Percentiles rank a stretch among this genome's conserved stretches.
These are phyloP conservation scores for Aphanoascus verrucosus DNA, from an alignment of 2,329 filamentous ascomycete genomes.

Conservation along the genomic window DNA sequence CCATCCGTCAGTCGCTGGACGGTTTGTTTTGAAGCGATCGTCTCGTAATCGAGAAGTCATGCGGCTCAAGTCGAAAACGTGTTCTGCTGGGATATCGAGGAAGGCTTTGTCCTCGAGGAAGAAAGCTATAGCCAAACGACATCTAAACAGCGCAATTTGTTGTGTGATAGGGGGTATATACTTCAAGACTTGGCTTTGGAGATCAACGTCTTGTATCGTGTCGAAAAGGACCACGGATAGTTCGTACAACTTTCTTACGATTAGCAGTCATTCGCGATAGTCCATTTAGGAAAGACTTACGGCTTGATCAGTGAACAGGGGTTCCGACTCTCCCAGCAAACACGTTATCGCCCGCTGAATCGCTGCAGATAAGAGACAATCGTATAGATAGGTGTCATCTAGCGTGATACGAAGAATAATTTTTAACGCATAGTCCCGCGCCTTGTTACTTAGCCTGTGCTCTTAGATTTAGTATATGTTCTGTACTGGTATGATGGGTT, in stretches of 20 bases:
- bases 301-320: neutral
- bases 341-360: slow-evolving; percentile 27
- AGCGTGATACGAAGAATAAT: slow-evolving; percentile 30
- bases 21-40: slow-evolving; percentile 26
- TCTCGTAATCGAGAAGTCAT: slow-evolving; percentile 24
- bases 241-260: slow-evolving; percentile 22
- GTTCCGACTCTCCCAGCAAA: slow-evolving; percentile 17
- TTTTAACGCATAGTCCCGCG: slow-evolving; percentile 24
- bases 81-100: slow-evolving; percentile 21
- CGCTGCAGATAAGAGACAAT: slow-evolving; percentile 24
- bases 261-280: slow-evolving; percentile 10
- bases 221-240: slow-evolving; percentile 23
- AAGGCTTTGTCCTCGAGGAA: slow-evolving; percentile 23
- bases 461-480: neutral
- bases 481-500: neutral
- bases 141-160: slow-evolving; percentile 31
- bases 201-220: slow-evolving; percentile 29
- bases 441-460: slow-evolving; percentile 27
- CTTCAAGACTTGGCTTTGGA: slow-evolving; percentile 33
- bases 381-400: slow-evolving; percentile 25
- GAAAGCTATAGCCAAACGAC: slow-evolving; percentile 31
- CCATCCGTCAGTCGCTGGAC: slow-evolving; percentile 6
- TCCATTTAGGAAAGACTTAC: slow-evolving; percentile 8
- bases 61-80: slow-evolving; percentile 24
- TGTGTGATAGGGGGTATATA: slow-evolving; percentile 31